Base-by-base conservation (phyloP, 768 basidiomycete genomes). In the Pleurotus platypus region DNA sequence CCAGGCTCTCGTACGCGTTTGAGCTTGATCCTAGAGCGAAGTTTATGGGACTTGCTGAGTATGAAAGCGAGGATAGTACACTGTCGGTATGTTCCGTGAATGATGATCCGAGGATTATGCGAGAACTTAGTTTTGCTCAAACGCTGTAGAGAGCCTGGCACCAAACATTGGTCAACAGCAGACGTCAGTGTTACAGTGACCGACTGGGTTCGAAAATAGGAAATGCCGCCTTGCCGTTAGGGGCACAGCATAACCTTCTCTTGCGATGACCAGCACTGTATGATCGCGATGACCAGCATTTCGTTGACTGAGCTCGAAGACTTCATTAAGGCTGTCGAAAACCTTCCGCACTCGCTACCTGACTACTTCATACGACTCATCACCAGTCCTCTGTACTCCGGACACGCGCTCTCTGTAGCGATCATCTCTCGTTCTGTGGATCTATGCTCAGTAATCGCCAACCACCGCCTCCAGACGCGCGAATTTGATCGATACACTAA, bases 121-220 rank as follows among this genome's bases (percentile, higher is more conserved):
- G 39, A 40, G n/a, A 40, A 40, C 39, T 46, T 37, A n/a, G 39
- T 51, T 51, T 11, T 6, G 49, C 30, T 51, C 37, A 24, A 6
- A 8, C 49, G 24, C 49, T 51, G 30, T 37, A 51, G 49, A 27
- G 30, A 22, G 49, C 49, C 49, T 51, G 49, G 49, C 49, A 37
- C 39, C 13, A 51, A 51, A 51, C 49, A 51, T 51, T 27, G 24
- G 39, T 27, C 35, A 51, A 51, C 22, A 51, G 39, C 9, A 38
- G 16, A 24, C 49, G 49, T 27, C 49, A 51, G 22, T 27, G 26
- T 11, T 9, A 13, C 30, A 15, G 18, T 51, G 22, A 49, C 18
- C 30, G 16, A 49, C 22, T 9, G 22, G 30, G n/a, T 12, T 49
- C 15, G 22, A 16, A 49, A 22, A 40, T 20, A 20, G 20, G 20